Evolutionary conservation across 129 eudicot species (phyloP).

Genomic region (Chrysanthemum lavandulifolium): DNA sequence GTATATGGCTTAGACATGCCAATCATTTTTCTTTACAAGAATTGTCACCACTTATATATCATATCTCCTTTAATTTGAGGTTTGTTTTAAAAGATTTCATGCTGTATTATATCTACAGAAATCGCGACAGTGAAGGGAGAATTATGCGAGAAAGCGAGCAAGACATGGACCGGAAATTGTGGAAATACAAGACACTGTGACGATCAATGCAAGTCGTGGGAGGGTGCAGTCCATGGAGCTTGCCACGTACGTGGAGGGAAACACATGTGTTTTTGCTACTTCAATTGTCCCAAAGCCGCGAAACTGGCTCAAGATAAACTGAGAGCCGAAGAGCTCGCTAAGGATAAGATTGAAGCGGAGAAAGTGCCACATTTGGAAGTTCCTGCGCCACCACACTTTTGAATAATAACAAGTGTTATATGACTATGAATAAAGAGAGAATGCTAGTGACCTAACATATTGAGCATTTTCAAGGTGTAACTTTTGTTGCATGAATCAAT

Average conservation of each 20-base stretch:
- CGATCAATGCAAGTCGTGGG: constrained; percentile 34
- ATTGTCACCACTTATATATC: too few species aligned
- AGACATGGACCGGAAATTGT: constrained; percentile 38
- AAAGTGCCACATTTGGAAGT: not conserved
- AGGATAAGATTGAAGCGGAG: not conserved
- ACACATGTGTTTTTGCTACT: constrained; percentile 10
- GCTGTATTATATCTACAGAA: not conserved
- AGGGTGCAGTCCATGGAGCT: constrained; percentile 37
- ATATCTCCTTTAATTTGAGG: too few species aligned
- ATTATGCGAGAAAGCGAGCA: constrained; percentile 33
- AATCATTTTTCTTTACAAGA: too few species aligned
- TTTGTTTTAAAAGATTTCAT: constrained; percentile 8
- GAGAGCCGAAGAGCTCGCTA: not conserved
- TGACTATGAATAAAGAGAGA: not conserved
- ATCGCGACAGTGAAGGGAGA: constrained; percentile 15
- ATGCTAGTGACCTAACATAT: not conserved
- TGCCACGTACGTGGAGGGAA: constrained; percentile 21
- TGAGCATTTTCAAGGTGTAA: not conserved
- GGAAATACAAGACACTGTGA: constrained; percentile 32
- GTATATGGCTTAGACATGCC: too few species aligned
- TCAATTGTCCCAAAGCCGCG: not conserved
- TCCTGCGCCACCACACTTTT: not conserved
- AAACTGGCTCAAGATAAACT: not conserved
- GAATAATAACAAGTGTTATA: not conserved
- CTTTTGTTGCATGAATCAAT: not conserved